Conservation (phyloP, 2,329 filamentous ascomycete species). For the Epichloe gansuensis region DNA sequence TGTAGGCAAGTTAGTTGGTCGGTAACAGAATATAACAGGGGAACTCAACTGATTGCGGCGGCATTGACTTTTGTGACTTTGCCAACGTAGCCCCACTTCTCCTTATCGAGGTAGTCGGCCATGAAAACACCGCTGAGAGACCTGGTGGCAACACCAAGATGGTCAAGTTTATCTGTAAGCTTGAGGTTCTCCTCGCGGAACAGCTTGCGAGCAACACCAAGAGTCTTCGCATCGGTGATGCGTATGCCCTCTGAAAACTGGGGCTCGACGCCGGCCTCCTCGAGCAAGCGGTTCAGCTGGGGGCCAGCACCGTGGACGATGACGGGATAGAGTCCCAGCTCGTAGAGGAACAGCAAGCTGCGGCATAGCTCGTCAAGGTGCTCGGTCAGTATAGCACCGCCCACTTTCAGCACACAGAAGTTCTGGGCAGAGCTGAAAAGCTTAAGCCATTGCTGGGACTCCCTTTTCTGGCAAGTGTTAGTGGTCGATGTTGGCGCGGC, state of each 20-base stretch:
- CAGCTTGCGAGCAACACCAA: slow-evolving; percentile 79
- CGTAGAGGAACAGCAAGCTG: slow-evolving; percentile 81
- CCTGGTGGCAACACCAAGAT: slow-evolving; percentile 76
- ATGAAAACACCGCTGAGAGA: slow-evolving; percentile 87
- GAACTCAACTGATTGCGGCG: slow-evolving; percentile 56
- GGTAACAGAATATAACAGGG: not conserved
- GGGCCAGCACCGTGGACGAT: slow-evolving; percentile 93
- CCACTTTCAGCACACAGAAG: slow-evolving; percentile 97
- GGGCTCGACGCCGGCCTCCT: slow-evolving; percentile 85
- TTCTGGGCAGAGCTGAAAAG: slow-evolving; percentile 96
- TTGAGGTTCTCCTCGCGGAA: slow-evolving; percentile 95
- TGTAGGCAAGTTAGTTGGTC: not conserved
- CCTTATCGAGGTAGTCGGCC: slow-evolving; percentile 90
- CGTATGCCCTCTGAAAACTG: slow-evolving; percentile 94
- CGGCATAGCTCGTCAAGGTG: slow-evolving; percentile 85
- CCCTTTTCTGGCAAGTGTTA: slow-evolving; percentile 13
- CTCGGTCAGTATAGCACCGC: slow-evolving; percentile 89
- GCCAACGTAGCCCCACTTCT: slow-evolving; percentile 90
- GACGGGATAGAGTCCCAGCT: slow-evolving; percentile 88
- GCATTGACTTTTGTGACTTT: slow-evolving; percentile 92
- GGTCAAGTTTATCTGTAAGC: slow-evolving; percentile 78
- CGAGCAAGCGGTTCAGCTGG: slow-evolving; percentile 83
- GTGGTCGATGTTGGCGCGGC: slow-evolving; percentile 13
- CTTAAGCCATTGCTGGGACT: slow-evolving; percentile 76
- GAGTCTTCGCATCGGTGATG: slow-evolving; percentile 88